Base-by-base conservation (phyloP, 2,329 filamentous ascomycete species). In the Calonectria montana region DNA sequence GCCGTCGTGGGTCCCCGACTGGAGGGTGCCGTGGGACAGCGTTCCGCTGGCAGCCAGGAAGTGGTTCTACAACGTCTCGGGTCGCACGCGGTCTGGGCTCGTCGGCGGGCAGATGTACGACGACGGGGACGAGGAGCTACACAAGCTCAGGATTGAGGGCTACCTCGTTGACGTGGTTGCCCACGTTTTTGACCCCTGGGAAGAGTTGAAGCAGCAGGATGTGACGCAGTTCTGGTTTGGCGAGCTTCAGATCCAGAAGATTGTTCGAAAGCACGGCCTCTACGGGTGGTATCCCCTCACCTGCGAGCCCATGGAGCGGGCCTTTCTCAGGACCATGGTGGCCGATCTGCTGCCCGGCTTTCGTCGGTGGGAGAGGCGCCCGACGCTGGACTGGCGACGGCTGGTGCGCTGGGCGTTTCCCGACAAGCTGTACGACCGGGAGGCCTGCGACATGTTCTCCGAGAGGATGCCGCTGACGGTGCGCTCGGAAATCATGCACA, bases 1-100 rank as follows among this genome's bases (percentile, higher is more conserved):
- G 35, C 63, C 63, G 31, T 65, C 63, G 21, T 65, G 47, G 63
- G 63, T 65, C 23, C 63, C 63, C 21, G 63, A 65, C 37, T 65
- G 63, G 63, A 41, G 63, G 12, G 47, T 65, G 8, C 63, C 63
- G 35, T 65, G 63, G 47, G 63, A 65, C 47, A 55, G 48, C 37
- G 63, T 65, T 6, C 47, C 63, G 23, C 45, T 65, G 25, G 63
- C 63, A 16, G 45, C 63, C 2, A 41, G 63, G 31, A 65, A 65
- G 47, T 65, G 63, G 63, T 65, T 65, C 8, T 65, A 65, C 47
- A 53, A 65, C 23, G 63, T 50, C 4, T 65, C 63, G 25, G 37
- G 31, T 6, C 29, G 45, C 15, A 48, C 35, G 9, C 45, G 63
- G 63, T n/a, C 21, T 23, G 55, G 48, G n/a, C 18, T 47, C 39